Conservation (phyloP, 495 filamentous ascomycete genomes). For the Penicillium canescens region DNA sequence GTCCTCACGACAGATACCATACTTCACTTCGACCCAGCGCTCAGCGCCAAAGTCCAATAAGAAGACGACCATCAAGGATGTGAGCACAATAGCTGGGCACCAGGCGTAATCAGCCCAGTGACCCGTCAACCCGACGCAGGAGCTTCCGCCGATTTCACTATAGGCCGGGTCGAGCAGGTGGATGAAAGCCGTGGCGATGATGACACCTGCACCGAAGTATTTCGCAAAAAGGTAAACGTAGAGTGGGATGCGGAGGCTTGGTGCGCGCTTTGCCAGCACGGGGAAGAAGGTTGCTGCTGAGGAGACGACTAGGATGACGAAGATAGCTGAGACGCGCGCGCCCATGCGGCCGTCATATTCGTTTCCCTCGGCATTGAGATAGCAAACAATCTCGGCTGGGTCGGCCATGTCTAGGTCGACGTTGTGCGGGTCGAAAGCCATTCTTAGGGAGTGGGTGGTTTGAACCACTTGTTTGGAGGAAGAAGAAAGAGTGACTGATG, state of each 20-base stretch:
- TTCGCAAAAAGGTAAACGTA: conserved; percentile 72
- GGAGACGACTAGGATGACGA: conserved; percentile 45
- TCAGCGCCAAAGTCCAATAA: conserved; percentile 48
- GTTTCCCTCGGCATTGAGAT: conserved; percentile 32
- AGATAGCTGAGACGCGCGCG: conserved; percentile 44
- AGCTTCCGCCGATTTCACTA: conserved; percentile 47
- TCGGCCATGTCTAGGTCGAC: conserved; percentile 41
- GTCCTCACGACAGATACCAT: conserved; percentile 41
- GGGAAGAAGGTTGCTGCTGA: conserved; percentile 59
- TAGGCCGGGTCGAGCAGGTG: conserved; percentile 57
- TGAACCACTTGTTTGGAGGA: background rate
- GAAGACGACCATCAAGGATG: conserved; percentile 38
- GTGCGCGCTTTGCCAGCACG: conserved; percentile 57
- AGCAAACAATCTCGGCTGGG: conserved; percentile 35
- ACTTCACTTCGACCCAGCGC: conserved; percentile 54
- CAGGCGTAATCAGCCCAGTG: conserved; percentile 48
- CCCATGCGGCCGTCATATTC: conserved; percentile 47
- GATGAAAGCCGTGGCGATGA: conserved; percentile 70
- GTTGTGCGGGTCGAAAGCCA: conserved; percentile 39
- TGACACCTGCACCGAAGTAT: conserved; percentile 73
- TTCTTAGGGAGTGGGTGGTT: conserved; percentile 6
- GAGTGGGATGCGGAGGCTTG: conserved; percentile 58
- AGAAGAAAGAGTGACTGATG: background rate
- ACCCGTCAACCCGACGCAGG: conserved; percentile 57
- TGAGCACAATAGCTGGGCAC: conserved; percentile 42